Base-by-base conservation (phyloP, 371 early-diverging fungal genomes). In the Lichtheimia corymbifera region DNA sequence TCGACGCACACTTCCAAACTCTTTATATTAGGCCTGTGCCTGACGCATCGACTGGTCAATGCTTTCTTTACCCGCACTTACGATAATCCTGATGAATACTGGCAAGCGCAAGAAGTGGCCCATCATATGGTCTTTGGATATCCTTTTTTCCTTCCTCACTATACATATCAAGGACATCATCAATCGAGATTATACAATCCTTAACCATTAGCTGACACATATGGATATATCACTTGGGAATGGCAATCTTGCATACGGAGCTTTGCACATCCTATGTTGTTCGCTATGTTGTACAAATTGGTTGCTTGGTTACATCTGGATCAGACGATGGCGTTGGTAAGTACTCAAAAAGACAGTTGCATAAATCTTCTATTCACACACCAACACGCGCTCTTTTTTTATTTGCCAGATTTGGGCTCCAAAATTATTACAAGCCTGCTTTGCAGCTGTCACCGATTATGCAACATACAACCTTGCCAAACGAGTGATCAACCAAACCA, bases 201-300 rank as follows among this genome's bases (percentile, higher is more conserved):
- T 65, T 70, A 54, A 62, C 55, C 58, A 44, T 2, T 40, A 25
- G 53, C 24, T 44, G 54, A 54, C 59, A 80, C 75, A 41, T 87
- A 89, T 68, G 97, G 97, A 3, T 90, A 90, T 61, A 64, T 90
- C 65, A 95, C 97, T 5, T 97, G 97, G 96, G 96, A 96, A 71
- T 96, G 96, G 97, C 67, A 66, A 55, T 73, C 76, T n/a, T 63
- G 75, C 67, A 79, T 96, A 42, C 77, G 96, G 30, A 87, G 91
- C 40, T 85, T 83, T 64, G 68, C 86, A 24, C 91, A 95, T 78
- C 97, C 97, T 0, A 59, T 87, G 53, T 50, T 90, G 14, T 89
- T 93, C 81, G 92, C 91, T 4, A 59, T 65, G 1, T 67, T 89
- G n/a, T 97, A 93, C 73, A 77, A 83, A 52, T 13, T 70, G 0